Conservation (phyloP, 805 yeast genomes). For the Tetrapisispora fleetii region DNA sequence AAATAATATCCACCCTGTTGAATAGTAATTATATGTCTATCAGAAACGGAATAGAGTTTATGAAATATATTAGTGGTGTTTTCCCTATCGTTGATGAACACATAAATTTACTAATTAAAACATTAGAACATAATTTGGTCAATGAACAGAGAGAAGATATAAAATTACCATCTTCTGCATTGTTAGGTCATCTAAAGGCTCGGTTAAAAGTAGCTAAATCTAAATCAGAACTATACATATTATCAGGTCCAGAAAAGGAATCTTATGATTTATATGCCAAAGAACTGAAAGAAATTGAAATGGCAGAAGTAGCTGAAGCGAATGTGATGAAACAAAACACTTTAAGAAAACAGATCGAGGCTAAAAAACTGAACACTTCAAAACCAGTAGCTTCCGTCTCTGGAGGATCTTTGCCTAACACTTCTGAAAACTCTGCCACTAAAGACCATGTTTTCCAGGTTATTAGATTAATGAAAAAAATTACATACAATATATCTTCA, state of each 20-base stretch:
- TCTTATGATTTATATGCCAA: constrained; percentile 4
- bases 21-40: constrained; percentile 61
- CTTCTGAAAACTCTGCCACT: not conserved
- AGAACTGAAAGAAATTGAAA: constrained; percentile 16
- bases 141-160: constrained; percentile 70
- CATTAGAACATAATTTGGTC: constrained; percentile 39
- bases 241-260: constrained; percentile 20
- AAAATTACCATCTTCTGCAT: constrained; percentile 64
- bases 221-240: constrained; percentile 46
- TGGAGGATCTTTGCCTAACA: constrained; percentile 1
- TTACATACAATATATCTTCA: constrained; percentile 8
- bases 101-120: constrained; percentile 40
- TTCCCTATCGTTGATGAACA: constrained; percentile 66
- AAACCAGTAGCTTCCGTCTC: constrained; percentile 4
- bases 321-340: constrained; percentile 21
- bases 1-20: constrained; percentile 14
- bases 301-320: constrained; percentile 10
- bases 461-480: constrained; percentile 15
- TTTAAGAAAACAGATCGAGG: constrained; percentile 13
- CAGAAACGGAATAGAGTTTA: constrained; percentile 67
- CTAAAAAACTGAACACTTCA: constrained; percentile 4
- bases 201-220: constrained; percentile 42
- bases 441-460: constrained; percentile 9
- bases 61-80: constrained; percentile 52
- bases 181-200: constrained; percentile 55